These are phyloP conservation scores for Lactarius sp. DNA, from an alignment of 768 basidiomycete genomes.

Conservation along the genomic window DNA sequence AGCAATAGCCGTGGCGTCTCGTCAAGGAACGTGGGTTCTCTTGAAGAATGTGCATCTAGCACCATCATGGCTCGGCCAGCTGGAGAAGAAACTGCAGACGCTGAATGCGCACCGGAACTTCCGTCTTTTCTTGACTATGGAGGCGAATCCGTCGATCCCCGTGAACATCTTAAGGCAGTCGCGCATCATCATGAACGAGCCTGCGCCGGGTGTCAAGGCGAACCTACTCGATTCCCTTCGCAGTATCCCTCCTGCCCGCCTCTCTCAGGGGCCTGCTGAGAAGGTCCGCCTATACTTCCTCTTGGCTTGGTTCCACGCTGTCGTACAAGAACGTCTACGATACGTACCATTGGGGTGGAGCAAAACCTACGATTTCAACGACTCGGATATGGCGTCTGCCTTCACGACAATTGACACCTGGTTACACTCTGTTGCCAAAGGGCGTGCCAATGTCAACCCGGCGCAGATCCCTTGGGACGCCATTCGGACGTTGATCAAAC, in stretches of 20 bases:
- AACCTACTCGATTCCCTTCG: slow-evolving; percentile 88
- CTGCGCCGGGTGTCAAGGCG: slow-evolving; percentile 94
- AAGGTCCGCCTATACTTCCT: slow-evolving; percentile 93
- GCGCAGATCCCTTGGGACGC: slow-evolving; percentile 93
- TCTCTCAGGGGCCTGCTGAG: slow-evolving; percentile 85
- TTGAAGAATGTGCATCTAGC: slow-evolving; percentile 97
- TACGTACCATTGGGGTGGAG: slow-evolving; percentile 97
- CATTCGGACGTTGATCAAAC: slow-evolving; percentile 87
- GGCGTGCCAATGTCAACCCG: slow-evolving; percentile 89
- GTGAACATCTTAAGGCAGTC: slow-evolving; percentile 97
- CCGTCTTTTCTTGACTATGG: slow-evolving; percentile 98
- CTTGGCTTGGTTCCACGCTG: slow-evolving; percentile 98
- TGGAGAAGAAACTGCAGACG: slow-evolving; percentile 95
- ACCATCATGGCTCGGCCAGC: slow-evolving; percentile 89
- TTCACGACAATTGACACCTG: slow-evolving; percentile 90
- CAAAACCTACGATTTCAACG: slow-evolving; percentile 97
- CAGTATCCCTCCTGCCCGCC: slow-evolving; percentile 62
- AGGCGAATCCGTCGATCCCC: slow-evolving; percentile 89
- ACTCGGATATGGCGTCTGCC: slow-evolving; percentile 94
- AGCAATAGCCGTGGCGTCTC: slow-evolving; percentile 87
- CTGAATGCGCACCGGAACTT: slow-evolving; percentile 85
- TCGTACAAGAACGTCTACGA: slow-evolving; percentile 93
- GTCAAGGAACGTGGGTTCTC: slow-evolving; percentile 93
- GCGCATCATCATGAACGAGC: slow-evolving; percentile 97
- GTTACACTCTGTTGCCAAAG: slow-evolving; percentile 76